A percentile compares a stretch with the other conserved stretches of the same genome.
These are phyloP conservation scores for Lactifluus pinguis DNA, from an alignment of 768 basidiomycete species.

Conservation along the genomic window DNA sequence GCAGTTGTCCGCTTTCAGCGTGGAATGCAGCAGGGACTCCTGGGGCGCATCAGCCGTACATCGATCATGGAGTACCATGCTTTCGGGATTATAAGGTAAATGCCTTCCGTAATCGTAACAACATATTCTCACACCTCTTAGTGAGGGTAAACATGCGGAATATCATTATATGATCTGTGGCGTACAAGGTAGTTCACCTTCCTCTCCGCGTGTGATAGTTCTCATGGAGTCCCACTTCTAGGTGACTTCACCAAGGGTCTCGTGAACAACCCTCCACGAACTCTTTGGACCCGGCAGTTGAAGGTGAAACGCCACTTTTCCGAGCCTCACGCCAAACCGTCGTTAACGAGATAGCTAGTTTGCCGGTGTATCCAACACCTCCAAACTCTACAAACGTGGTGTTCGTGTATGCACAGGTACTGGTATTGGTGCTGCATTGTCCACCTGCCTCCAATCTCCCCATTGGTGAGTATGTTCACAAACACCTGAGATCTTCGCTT, in stretches of 20 bases:
- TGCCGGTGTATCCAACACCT: constrained; percentile 37
- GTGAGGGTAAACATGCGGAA: constrained; percentile 33
- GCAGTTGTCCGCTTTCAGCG: constrained; percentile 35
- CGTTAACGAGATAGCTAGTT: constrained; percentile 23
- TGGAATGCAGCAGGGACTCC: constrained; percentile 39
- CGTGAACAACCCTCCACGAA: constrained; percentile 33
- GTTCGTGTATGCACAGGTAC: constrained; percentile 39
- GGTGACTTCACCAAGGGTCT: constrained; percentile 36
- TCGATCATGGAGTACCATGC: constrained; percentile 39
- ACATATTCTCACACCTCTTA: constrained; percentile 15
- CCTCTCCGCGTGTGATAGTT: not conserved
- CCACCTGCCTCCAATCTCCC: constrained; percentile 35
- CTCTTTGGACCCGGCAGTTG: constrained; percentile 36
- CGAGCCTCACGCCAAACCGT: not conserved
- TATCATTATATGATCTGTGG: constrained; percentile 39
- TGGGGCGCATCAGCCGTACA: constrained; percentile 33
- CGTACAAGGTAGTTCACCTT: constrained; percentile 27
- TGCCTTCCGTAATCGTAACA: not conserved
- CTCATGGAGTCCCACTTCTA: not conserved
- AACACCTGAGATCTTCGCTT: not conserved
- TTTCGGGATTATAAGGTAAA: constrained; percentile 34
- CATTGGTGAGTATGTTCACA: constrained; percentile 25
- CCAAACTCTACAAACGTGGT: constrained; percentile 35
- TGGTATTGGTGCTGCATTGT: constrained; percentile 36
- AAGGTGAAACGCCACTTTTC: constrained; percentile 25